Conservation (phyloP, 2,329 filamentous ascomycete species). For the Apiospora kogelbergensis region DNA sequence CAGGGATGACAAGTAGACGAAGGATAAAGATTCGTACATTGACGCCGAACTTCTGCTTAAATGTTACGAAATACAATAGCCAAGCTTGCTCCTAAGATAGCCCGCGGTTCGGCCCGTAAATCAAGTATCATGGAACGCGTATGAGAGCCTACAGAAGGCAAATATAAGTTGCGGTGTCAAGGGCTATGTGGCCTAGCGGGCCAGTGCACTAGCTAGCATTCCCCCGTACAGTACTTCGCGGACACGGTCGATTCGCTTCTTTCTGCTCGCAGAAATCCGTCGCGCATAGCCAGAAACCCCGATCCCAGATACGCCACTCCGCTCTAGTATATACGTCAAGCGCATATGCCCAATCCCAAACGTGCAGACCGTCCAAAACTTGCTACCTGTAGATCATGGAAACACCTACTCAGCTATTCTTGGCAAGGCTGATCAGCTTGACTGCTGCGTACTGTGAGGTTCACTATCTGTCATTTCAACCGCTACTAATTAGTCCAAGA, state of each 20-base stretch:
- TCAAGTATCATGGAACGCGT: background rate
- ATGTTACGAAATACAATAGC: background rate
- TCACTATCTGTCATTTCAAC: background rate
- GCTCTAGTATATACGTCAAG: conserved; percentile 1
- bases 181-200: background rate
- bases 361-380: background rate
- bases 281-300: background rate
- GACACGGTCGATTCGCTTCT: background rate
- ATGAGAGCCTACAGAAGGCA: background rate
- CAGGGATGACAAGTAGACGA: background rate
- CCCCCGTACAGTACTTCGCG: background rate
- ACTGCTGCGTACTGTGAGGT: background rate
- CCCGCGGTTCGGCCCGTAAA: background rate
- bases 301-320: background rate
- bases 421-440: background rate
- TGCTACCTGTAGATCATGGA: background rate
- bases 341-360: background rate
- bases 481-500: background rate
- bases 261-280: background rate
- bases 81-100: background rate
- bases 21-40: background rate
- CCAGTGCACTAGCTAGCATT: background rate
- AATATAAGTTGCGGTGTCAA: background rate
- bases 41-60: background rate
- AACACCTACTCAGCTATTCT: background rate